Evolutionary conservation across 2,329 filamentous ascomycete genomes (phyloP).

Genomic region (Trichoderma lentiforme): DNA sequence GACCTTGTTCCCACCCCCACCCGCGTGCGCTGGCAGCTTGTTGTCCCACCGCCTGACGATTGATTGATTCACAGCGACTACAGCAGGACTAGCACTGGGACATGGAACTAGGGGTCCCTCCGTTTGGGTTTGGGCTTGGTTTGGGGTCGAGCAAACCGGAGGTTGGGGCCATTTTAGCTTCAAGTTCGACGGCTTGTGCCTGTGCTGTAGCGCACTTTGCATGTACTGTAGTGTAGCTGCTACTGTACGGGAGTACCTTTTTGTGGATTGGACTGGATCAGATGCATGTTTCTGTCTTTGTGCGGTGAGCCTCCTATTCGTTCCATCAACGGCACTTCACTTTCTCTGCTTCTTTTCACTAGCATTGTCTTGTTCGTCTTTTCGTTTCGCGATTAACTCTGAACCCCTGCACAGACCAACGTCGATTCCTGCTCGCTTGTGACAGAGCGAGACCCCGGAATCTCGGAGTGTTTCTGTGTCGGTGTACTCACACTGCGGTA

Average conservation of each 20-base stretch:
- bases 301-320: slow-evolving; percentile 13
- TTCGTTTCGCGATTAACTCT: not conserved
- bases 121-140: not conserved
- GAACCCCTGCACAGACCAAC: not conserved
- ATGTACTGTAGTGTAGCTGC: not conserved
- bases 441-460: not conserved
- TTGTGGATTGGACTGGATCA: not conserved
- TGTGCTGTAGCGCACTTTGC: not conserved
- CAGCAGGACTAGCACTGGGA: too few species aligned
- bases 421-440: not conserved
- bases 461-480: not conserved
- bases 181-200: not conserved
- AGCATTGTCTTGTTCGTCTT: not conserved
- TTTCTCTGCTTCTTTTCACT: not conserved
- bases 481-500: not conserved
- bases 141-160: not conserved
- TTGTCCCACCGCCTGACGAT: not conserved
- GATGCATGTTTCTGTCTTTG: not conserved
- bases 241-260: not conserved
- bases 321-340: not conserved
- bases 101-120: not conserved
- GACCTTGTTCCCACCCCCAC: not conserved
- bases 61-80: not conserved
- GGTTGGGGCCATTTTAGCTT: not conserved
- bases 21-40: not conserved